A percentile compares a stretch with the other conserved stretches of the same genome.
These are phyloP conservation scores for Aaosphaeria arxii DNA, from an alignment of 2,329 filamentous ascomycete genomes.

Conservation along the genomic window DNA sequence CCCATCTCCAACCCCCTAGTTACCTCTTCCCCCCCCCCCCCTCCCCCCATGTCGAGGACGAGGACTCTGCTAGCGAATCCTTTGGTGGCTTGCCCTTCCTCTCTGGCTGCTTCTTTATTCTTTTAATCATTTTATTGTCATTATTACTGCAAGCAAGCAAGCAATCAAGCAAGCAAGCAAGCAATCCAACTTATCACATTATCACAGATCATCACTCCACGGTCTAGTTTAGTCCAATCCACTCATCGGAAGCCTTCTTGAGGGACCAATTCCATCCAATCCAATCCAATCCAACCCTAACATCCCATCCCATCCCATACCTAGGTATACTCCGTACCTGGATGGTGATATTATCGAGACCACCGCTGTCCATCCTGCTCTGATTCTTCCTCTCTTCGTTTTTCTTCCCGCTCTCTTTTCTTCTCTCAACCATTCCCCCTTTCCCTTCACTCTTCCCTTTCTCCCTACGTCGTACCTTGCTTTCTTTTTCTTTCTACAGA, in stretches of 20 bases:
- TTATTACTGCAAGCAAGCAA: neutral
- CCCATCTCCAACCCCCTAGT: neutral
- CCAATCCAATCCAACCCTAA: no score
- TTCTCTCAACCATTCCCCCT: conserved; percentile 2
- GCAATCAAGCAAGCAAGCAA: neutral
- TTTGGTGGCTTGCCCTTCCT: neutral
- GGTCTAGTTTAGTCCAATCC: neutral
- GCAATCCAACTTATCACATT: neutral
- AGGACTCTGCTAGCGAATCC: neutral
- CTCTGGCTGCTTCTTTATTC: neutral
- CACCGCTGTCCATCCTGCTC: neutral
- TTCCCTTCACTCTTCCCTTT: conserved; percentile 1
- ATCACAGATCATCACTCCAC: neutral
- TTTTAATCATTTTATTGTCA: no score
- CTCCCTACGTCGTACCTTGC: neutral
- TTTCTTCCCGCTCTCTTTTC: conserved; percentile 10
- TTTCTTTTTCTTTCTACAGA: conserved; percentile 1
- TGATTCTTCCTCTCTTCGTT: neutral
- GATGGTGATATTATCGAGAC: no score
- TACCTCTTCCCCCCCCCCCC: neutral
- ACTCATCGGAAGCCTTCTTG: no score
- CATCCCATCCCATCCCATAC: no score
- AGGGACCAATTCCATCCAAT: no score
- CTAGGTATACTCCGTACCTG: no score
- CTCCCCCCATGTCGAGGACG: neutral